Conservation (phyloP, 495 filamentous ascomycete genomes). For the Penicillium daleae region DNA sequence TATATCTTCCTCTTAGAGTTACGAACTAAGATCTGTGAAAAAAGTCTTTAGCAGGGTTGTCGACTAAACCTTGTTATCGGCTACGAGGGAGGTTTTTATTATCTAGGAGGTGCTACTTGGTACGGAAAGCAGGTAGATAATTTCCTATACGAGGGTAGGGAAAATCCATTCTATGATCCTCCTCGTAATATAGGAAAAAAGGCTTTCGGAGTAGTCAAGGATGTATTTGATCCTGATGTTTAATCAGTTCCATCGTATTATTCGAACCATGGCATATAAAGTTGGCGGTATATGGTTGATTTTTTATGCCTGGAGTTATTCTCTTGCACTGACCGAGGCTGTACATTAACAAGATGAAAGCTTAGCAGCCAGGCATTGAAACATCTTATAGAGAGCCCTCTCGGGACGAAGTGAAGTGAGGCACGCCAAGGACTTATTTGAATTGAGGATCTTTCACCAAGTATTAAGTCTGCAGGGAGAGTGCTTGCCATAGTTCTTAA, state of each 20-base stretch:
- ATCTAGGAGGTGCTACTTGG: constrained; percentile 13
- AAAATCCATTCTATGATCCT: constrained; percentile 16
- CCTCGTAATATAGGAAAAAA: constrained; percentile 4
- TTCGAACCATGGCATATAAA: neutral
- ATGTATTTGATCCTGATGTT: constrained; percentile 15
- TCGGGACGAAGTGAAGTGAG: neutral
- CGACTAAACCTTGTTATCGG: constrained; percentile 12
- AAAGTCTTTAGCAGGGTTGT: constrained; percentile 12
- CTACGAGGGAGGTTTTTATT: neutral
- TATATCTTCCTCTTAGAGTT: constrained; percentile 16
- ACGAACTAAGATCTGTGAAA: constrained; percentile 17
- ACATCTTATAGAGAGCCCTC: neutral
- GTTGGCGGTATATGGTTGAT: neutral
- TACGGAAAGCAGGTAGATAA: constrained; percentile 11
- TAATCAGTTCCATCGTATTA: neutral
- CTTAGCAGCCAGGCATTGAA: neutral
- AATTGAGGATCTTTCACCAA: neutral
- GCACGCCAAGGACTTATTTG: neutral
- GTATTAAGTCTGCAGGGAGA: neutral
- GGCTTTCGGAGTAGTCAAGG: constrained; percentile 8
- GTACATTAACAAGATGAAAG: neutral
- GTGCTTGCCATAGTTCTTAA: neutral
- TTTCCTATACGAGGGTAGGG: constrained; percentile 14
- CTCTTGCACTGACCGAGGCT: neutral
- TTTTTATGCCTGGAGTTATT: neutral